Base-by-base conservation (phyloP, 1,139 yeast species). In the Hanseniaspora sp. region DNA sequence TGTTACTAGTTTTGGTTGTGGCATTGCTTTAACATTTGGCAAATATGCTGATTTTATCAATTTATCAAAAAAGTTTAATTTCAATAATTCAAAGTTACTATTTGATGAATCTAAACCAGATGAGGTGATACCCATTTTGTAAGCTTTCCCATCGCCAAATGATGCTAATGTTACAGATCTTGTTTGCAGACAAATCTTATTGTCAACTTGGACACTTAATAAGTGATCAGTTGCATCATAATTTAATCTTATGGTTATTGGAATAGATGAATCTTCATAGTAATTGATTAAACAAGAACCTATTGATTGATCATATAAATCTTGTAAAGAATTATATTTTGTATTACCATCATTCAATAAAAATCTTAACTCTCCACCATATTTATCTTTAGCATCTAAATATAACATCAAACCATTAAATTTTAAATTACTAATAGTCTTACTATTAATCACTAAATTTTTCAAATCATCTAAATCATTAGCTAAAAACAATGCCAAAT, bases 111-210 rank as follows among this genome's bases (percentile, higher is more conserved):
- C 29, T 12, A 47, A 12, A 53, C 61, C 64, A 5, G 51, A 52
- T 11, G 55, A 48, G 42, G 73, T 67, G 6, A 67, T 63, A 40
- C 63, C 64, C 4, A 58, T 46, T 15, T 67, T 61, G 23, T 38
- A 43, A 5, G 61, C 61, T 5, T 66, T 46, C 12, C 40, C 43
- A 17, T 48, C 37, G 17, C 35, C 43, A 9, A 51, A 39, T 31
- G 46, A 28, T 39, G 75, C 75, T 28, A 80, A 62, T 30, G 65
- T 62, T 43, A 83, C 69, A 54, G 75, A 66, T 57, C 77, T 75
- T 0, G 88, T 81, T 63, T 80, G 80, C 67, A 83, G 79, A 63
- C 88, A 80, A 55, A 84, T 71, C 60, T 77, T 79, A 63, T 84
- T 84, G 64, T 84, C 87, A 46, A 82, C 68, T 60, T 84, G 87